phyloP scores from a whole-genome alignment of 805 yeast species.

The Candida ficus region DNA sequence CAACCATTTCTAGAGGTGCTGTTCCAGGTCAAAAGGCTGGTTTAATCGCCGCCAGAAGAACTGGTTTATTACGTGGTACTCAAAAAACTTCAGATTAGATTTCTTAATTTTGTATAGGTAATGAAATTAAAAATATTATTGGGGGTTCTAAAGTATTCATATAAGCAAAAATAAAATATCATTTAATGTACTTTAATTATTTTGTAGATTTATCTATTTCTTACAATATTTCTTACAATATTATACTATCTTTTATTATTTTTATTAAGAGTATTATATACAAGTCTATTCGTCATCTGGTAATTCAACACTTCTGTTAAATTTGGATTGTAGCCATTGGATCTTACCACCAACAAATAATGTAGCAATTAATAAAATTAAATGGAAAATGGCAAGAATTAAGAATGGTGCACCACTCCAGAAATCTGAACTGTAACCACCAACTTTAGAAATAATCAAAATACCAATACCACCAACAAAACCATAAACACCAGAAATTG shows the following conservation, averaged over 20 bases:
- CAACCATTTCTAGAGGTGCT: slow-evolving; percentile 98
- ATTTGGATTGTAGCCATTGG: slow-evolving; percentile 9
- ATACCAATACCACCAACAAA: slow-evolving; percentile 67
- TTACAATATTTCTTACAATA: not conserved
- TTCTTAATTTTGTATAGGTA: slow-evolving; percentile 25
- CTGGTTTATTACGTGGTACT: slow-evolving; percentile 99
- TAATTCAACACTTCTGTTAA: slow-evolving; percentile 8
- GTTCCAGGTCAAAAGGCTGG: slow-evolving; percentile 99
- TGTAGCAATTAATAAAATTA: slow-evolving; percentile 19
- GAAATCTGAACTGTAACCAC: slow-evolving; percentile 54
- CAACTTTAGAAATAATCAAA: slow-evolving; percentile 50
- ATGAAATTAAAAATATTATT: slow-evolving; percentile 19
- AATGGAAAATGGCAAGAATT: slow-evolving; percentile 40
- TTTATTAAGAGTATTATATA: not conserved
- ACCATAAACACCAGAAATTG: slow-evolving; percentile 65
- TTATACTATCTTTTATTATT: not conserved
- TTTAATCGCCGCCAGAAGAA: slow-evolving; percentile 99
- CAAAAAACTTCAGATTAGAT: slow-evolving; percentile 81
- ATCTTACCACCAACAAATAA: slow-evolving; percentile 19
- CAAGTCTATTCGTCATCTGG: slow-evolving; percentile 8
- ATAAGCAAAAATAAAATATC: slow-evolving; percentile 17
- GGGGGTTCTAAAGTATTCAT: slow-evolving; percentile 22
- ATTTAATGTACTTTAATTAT: slow-evolving; percentile 8
- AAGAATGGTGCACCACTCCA: slow-evolving; percentile 59
- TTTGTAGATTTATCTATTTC: not conserved